phyloP scores from a whole-genome alignment of 768 basidiomycete genomes.

The Boletus reticuloceps region DNA sequence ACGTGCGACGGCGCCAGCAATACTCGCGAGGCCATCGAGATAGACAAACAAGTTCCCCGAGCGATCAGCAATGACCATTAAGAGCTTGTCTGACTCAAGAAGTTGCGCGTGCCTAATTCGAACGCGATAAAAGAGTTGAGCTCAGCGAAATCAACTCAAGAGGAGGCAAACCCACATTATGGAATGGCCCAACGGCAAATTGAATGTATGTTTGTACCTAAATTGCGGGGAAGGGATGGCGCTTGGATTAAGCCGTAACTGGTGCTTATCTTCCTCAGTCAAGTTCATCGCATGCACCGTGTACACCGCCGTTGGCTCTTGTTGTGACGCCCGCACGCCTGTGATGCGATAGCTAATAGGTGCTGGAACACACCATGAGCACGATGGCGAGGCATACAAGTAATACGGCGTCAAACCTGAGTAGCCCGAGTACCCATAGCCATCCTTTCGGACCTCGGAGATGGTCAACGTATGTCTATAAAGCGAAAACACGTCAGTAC shows the following conservation, averaged over 20 bases:
- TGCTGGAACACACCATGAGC: background rate
- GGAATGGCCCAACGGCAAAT: slow-evolving; percentile 17
- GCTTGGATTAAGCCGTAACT: slow-evolving; percentile 22
- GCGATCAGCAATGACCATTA: slow-evolving; percentile 41
- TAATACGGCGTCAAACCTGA: background rate
- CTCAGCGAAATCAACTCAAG: background rate
- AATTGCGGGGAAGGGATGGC: slow-evolving; percentile 25
- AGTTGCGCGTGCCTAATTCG: slow-evolving; percentile 38
- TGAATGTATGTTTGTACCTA: slow-evolving; percentile 12
- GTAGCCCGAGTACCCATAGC: too few species aligned
- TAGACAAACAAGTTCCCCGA: slow-evolving; percentile 37
- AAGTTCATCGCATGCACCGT: slow-evolving; percentile 29
- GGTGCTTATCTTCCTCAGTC: slow-evolving; percentile 27
- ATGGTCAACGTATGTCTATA: slow-evolving; percentile 14
- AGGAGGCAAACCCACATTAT: slow-evolving; percentile 10
- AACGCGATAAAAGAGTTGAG: background rate
- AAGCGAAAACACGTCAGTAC: background rate
- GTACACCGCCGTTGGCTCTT: slow-evolving; percentile 15
- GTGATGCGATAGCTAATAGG: background rate
- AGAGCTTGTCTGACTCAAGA: slow-evolving; percentile 37
- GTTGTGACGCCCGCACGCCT: slow-evolving; percentile 5
- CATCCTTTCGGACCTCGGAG: background rate
- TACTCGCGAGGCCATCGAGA: slow-evolving; percentile 31
- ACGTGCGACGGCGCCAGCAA: slow-evolving; percentile 33
- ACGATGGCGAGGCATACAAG: too few species aligned